Evolutionary conservation across 2,329 filamentous ascomycete species (phyloP), one percentile per base, ranked within the genome.

Genomic region (Stemphylium beticola): DNA sequence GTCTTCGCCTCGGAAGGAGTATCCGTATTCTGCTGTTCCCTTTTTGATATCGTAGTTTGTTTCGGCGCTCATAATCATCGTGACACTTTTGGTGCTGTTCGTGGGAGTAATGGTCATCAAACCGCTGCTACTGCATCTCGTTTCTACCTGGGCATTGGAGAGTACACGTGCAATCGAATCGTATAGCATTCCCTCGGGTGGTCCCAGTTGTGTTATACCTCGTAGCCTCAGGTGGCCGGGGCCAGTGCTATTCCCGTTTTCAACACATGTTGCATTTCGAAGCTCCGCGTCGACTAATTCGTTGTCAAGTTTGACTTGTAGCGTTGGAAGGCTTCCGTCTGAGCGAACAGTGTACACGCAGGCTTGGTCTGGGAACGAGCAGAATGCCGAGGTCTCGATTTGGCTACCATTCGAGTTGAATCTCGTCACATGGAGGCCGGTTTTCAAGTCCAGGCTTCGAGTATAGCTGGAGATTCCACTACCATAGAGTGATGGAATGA

Each of bases 11-110:
- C 72, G 75, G 67, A 83, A 85, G 0, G 79, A 81, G 63, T 77
- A 85, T 10, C 70, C 63, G 52, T 62, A 64, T 14, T 71, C 73
- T 0, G 73, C 68, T 41, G 77, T 82, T 1, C 83, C 83, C 31
- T 80, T 78, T 3, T 72, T 78, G 48, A 79, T 71, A 42, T 85
- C 81, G 49, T 82, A 85, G 53, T 84, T 76, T 1, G 82, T 83
- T 2, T 65, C 73, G 2, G 74, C 74, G 1, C 77, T 76, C 14
- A 84, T 63, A 0, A 83, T 70, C 6, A 85, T 58, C 7, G 74
- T 72, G 9, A 78, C 37, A 9, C 60, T 65, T 2, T 55, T 68
- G 5, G 70, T 59, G 4, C 58, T 38, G 11, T 45, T 45, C 1
- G n/a, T 10, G 10, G 61, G 45, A 2, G 8, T 15, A 4, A 72